These are phyloP conservation scores for Zalaria sp. DNA, from an alignment of 2,329 filamentous ascomycete species.

Conservation along the genomic window DNA sequence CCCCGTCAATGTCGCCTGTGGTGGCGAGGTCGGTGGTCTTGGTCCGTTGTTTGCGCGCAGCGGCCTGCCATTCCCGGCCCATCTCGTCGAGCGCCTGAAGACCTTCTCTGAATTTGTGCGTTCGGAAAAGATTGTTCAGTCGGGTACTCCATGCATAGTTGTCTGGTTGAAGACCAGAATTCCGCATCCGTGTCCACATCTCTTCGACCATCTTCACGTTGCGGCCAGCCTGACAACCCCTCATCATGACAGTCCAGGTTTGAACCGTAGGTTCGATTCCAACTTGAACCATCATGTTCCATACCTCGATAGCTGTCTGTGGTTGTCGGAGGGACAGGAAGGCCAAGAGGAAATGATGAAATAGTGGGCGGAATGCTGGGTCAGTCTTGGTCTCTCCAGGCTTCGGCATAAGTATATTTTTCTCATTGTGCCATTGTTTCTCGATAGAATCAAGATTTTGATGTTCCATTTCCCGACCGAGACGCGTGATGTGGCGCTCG, in stretches of 20 bases:
- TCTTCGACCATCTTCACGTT: slow-evolving; percentile 47
- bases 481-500: slow-evolving; percentile 4
- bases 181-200: slow-evolving; percentile 52
- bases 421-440: slow-evolving; percentile 8
- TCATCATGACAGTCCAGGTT: slow-evolving; percentile 62
- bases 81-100: slow-evolving; percentile 53
- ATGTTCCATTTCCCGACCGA: slow-evolving; percentile 10
- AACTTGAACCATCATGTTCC: slow-evolving; percentile 41
- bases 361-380: slow-evolving; percentile 12
- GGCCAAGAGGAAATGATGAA: slow-evolving; percentile 29
- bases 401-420: slow-evolving; percentile 2
- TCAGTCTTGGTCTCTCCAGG: slow-evolving; percentile 1
- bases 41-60: slow-evolving; percentile 9
- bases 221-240: slow-evolving; percentile 48
- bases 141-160: slow-evolving; percentile 54
- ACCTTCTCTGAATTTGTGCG: slow-evolving; percentile 40
- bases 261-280: slow-evolving; percentile 45
- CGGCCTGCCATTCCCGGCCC: slow-evolving; percentile 42
- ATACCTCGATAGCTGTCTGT: slow-evolving; percentile 36
- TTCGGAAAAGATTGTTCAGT: slow-evolving; percentile 50
- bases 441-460: slow-evolving; percentile 9
- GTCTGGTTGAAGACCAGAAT: slow-evolving; percentile 47
- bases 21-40: slow-evolving; percentile 1
- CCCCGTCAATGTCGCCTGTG: slow-evolving; percentile 19
- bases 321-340: slow-evolving; percentile 31